These are phyloP conservation scores for Entomortierella lignicola DNA, from an alignment of 192 early-diverging fungal genomes.

Conservation along the genomic window DNA sequence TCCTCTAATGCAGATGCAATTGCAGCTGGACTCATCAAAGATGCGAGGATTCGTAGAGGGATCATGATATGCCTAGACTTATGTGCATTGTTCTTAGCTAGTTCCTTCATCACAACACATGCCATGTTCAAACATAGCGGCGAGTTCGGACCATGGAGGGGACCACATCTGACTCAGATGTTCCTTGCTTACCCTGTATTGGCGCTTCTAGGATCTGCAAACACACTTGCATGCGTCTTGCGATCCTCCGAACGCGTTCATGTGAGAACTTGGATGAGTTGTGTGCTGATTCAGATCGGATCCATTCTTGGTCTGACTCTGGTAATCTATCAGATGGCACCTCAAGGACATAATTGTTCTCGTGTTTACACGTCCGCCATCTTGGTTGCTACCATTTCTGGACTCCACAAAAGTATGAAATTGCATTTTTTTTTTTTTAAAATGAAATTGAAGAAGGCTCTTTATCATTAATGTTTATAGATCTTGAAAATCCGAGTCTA, in stretches of 20 bases:
- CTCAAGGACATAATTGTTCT: slow-evolving; percentile 45
- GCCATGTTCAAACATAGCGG: slow-evolving; percentile 64
- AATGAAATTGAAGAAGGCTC: no score
- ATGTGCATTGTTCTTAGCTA: slow-evolving; percentile 61
- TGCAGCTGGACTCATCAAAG: slow-evolving; percentile 31
- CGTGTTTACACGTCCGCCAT: slow-evolving; percentile 47
- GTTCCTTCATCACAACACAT: slow-evolving; percentile 57
- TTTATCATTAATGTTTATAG: neutral
- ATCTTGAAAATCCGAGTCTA: neutral
- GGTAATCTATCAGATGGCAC: slow-evolving; percentile 55
- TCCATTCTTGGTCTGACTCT: slow-evolving; percentile 47
- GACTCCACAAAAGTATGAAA: slow-evolving; percentile 49
- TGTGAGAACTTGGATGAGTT: slow-evolving; percentile 43
- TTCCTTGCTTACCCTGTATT: slow-evolving; percentile 64
- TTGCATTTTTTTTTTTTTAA: neutral
- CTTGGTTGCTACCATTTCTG: slow-evolving; percentile 40
- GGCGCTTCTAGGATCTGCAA: slow-evolving; percentile 60
- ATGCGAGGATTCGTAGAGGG: slow-evolving; percentile 49
- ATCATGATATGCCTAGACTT: slow-evolving; percentile 61
- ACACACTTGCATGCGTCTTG: slow-evolving; percentile 55
- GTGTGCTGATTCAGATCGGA: slow-evolving; percentile 44
- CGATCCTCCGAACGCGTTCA: slow-evolving; percentile 38
- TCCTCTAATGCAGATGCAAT: neutral
- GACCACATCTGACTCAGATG: slow-evolving; percentile 68
- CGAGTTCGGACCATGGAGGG: slow-evolving; percentile 67